Base-by-base conservation (phyloP, 768 basidiomycete species). In the Termitomyces sp. region DNA sequence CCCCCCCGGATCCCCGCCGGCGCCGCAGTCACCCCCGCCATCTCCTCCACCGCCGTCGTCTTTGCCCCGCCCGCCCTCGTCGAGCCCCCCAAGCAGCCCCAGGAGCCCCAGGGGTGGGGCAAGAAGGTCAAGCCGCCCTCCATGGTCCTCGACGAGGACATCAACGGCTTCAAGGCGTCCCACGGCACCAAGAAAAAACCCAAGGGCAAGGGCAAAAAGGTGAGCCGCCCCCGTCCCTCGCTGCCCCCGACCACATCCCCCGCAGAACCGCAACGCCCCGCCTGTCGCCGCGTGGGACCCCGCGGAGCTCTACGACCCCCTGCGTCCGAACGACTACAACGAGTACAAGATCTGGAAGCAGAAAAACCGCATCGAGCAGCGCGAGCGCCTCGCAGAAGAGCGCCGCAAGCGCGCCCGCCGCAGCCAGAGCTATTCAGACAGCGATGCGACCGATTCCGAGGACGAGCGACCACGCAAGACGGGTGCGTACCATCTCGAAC, bases 111-210 rank as follows among this genome's bases (percentile, higher is more conserved):
- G 63, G 85, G 86, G 62, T 92, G 92, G 92, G 88, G 88, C 44
- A 90, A 87, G 73, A 92, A 92, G 68, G 86, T 93, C 67, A 92
- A 92, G 65, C 92, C 92, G 16, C 92, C 92, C 3, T 89, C 89
- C 0, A 93, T 94, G 90, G 78, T 93, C 22, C 81, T 94, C 10
- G 92, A 94, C 59, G 92, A 94, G 59, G 90, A 94, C 60, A 77
- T 94, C 61, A 94, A 94, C 57, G 92, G 92, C 1, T 94, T 88
- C 71, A 88, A 84, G 65, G 65, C 79, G 13, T 75, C 78, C 12
- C 74, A 80, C 47, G 83, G 81, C 54, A 84, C 80, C 54, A 84
- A 80, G 58, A 84, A 77, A 61, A 77, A 79, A 60, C 81, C 82
- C 5, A 83, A 82, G 54, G 77, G 73, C 3, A 81, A 76, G 57